Evolutionary conservation across 139 green algal genomes (phyloP).

Genomic region (Haematococcus sp.): DNA sequence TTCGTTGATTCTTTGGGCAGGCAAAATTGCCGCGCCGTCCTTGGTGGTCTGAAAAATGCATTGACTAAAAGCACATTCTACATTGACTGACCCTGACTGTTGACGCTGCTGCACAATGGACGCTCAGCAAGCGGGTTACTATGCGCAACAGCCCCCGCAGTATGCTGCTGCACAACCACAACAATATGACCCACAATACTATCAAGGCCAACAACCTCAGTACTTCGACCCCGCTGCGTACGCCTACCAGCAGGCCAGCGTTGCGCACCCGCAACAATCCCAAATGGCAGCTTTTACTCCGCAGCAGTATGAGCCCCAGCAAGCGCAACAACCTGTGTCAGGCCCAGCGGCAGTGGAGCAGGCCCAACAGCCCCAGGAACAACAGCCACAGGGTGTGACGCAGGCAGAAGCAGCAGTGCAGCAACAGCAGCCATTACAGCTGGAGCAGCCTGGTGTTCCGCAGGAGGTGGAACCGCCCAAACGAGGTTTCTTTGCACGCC

Average conservation of each 20-base stretch:
- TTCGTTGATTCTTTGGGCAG: too few species aligned
- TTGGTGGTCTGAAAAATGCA: too few species aligned
- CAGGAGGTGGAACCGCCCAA: background rate
- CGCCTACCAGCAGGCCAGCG: too few species aligned
- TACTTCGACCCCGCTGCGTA: too few species aligned
- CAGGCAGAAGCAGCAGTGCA: background rate
- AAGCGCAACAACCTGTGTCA: background rate
- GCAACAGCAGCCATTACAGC: background rate
- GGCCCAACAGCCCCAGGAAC: constrained; percentile 1
- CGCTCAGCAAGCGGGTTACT: background rate
- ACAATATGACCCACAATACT: background rate
- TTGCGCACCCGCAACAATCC: too few species aligned
- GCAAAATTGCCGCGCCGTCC: too few species aligned
- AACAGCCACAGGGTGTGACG: background rate
- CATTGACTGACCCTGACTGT: too few species aligned
- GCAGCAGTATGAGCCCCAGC: too few species aligned
- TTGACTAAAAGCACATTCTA: too few species aligned
- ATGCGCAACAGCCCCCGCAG: background rate
- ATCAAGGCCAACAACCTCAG: constrained; percentile 1
- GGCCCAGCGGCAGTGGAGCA: background rate
- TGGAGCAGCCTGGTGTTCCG: background rate
- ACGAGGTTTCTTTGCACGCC: background rate
- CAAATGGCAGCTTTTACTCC: too few species aligned
- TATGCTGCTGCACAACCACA: background rate
- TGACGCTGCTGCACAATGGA: constrained; percentile 4